Evolutionary conservation across 164 flowering plant species (phyloP), one percentile per base, ranked within the genome.

Genomic region (Vitis rupestris): DNA sequence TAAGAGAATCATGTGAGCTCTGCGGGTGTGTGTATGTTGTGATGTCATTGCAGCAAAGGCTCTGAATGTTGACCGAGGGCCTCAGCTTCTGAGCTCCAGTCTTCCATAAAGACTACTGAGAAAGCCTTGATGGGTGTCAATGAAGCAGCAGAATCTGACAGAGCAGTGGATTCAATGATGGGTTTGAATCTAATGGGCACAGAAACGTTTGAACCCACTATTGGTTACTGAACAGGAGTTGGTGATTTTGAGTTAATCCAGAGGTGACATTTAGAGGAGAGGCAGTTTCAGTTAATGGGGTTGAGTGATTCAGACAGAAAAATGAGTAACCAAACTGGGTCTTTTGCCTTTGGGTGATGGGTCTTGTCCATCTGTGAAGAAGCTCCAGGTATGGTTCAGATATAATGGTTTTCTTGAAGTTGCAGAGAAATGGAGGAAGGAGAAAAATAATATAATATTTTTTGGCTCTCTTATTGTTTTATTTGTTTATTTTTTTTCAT

Each of bases 401-500:
- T 31, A 50, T 3, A 7, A 67, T 75, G 62, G 49, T 53, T 53
- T 65, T 69, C 50, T 64, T 73, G 71, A 56, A 66, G 70, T 72
- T 69, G 78, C 67, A 54, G 68, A 52, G 30, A 68, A 70, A 50
- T 64, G 65, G 66, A n/a, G 44, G 37, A 50, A 30, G 64, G 30
- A 19, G 19, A 63, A 65, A 37, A 57, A 12, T 48, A 61, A 30
- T 72, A 50, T 60, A 59, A 14, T 50, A 52, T 59, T 19, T 27
- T 37, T 15, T 11, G 65, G 8, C 0, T 68, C 15, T 60, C 16
- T 50, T 62, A 47, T 44, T 61, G 5, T 14, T 67, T 61, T 3
- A 4, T 2, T 5, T 9, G 6, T 27, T 52, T 23, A 4, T 70
- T 57, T 63, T 72, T 59, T 44, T 50, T 67, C 70, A 47, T 70